These are phyloP conservation scores for Epichloe gansuensis DNA, from an alignment of 2,329 filamentous ascomycete genomes.

Conservation along the genomic window DNA sequence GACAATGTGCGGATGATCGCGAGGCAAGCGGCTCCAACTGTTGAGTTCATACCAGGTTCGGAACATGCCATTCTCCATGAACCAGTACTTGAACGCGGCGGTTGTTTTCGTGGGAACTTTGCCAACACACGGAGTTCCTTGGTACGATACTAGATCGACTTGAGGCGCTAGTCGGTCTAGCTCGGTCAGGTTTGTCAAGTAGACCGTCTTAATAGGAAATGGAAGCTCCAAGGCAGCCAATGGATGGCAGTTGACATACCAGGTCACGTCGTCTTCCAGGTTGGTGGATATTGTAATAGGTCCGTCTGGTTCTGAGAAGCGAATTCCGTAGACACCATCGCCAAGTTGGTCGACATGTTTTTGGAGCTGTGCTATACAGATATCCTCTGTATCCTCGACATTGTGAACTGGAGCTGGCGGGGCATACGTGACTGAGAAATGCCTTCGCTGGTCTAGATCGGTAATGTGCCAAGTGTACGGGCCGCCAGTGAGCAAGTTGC, in stretches of 20 bases:
- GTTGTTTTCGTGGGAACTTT: conserved; percentile 2
- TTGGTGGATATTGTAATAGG: conserved; percentile 10
- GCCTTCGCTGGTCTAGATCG: conserved; percentile 14
- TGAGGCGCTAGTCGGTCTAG: conserved; percentile 15
- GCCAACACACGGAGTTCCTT: not conserved
- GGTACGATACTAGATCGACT: conserved; percentile 16
- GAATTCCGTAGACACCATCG: conserved; percentile 11
- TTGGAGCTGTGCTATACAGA: conserved; percentile 12
- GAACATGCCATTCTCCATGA: conserved; percentile 11
- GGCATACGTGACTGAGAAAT: conserved; percentile 13
- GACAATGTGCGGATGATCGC: conserved; percentile 23
- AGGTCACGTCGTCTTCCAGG: conserved; percentile 16
- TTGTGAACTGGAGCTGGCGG: conserved; percentile 9
- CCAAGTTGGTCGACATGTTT: conserved; percentile 10
- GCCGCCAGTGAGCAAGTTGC: conserved; percentile 6
- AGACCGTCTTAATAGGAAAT: conserved; percentile 5
- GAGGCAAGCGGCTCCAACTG: conserved; percentile 21
- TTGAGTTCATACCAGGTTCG: conserved; percentile 23
- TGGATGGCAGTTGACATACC: conserved; percentile 14
- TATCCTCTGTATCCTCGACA: conserved; percentile 10
- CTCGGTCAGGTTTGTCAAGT: conserved; percentile 15
- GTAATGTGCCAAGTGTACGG: conserved; percentile 14
- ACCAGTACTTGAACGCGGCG: conserved; percentile 25
- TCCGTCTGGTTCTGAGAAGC: conserved; percentile 11
- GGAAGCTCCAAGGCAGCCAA: conserved; percentile 10